Evolutionary conservation across 768 basidiomycete species (phyloP).

Genomic region (Pleurotus citrinopileatus): DNA sequence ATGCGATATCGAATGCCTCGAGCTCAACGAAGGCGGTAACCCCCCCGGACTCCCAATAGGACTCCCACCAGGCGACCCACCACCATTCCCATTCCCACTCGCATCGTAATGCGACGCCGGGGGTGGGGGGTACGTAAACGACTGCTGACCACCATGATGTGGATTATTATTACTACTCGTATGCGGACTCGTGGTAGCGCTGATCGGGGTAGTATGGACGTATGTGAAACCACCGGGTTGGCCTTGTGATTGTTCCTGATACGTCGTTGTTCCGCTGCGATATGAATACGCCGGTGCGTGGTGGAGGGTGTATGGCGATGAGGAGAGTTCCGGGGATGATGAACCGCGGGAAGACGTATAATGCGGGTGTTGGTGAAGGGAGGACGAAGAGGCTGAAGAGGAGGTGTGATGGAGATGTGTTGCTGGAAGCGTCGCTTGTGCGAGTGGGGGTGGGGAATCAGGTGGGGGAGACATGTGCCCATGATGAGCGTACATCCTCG

Average conservation of each 20-base stretch:
- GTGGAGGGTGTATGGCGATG: slow-evolving; percentile 9
- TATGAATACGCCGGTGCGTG: slow-evolving; percentile 31
- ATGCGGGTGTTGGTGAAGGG: slow-evolving; percentile 17
- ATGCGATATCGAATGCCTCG: slow-evolving; percentile 60
- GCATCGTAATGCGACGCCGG: slow-evolving; percentile 26
- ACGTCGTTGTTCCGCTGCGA: slow-evolving; percentile 37
- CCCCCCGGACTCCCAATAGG: slow-evolving; percentile 19
- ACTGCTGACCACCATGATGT: slow-evolving; percentile 9
- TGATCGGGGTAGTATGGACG: slow-evolving; percentile 32
- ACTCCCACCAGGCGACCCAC: background rate
- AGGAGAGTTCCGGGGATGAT: background rate
- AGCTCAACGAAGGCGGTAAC: slow-evolving; percentile 32
- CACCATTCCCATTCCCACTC: background rate
- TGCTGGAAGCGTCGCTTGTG: slow-evolving; percentile 46
- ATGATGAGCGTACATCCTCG: slow-evolving; percentile 26
- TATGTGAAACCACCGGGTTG: slow-evolving; percentile 28
- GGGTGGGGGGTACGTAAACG: slow-evolving; percentile 32
- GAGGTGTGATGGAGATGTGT: slow-evolving; percentile 29
- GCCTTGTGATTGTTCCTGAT: slow-evolving; percentile 41
- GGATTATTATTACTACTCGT: no score
- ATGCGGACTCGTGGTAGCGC: slow-evolving; percentile 18
- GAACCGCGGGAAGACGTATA: background rate
- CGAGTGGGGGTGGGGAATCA: slow-evolving; percentile 53
- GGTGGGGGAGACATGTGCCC: slow-evolving; percentile 36
- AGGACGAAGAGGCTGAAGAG: slow-evolving; percentile 29